These are phyloP conservation scores for Trichosporon sp. DNA, from an alignment of 1,284 basidiomycete species.

Conservation along the genomic window DNA sequence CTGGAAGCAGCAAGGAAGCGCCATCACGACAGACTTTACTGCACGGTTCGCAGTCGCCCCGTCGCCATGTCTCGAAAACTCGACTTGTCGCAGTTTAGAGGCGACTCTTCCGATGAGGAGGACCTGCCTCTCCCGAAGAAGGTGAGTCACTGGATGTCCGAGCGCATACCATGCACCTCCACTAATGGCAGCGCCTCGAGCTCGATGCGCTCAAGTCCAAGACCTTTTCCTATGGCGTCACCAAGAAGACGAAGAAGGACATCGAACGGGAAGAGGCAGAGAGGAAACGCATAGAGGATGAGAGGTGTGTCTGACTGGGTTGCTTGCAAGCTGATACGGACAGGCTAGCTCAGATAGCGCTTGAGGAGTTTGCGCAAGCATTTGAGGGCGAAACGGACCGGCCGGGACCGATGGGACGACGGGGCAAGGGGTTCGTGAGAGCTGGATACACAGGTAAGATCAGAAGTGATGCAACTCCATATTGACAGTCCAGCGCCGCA, in stretches of 20 bases:
- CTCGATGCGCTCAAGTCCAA: constrained; percentile 44
- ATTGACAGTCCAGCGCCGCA: background rate
- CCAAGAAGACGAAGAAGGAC: constrained; percentile 63
- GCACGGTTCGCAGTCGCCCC: too few relatives aligned
- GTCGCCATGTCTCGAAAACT: constrained; percentile 34
- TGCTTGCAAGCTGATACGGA: background rate
- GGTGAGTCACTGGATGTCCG: constrained; percentile 13
- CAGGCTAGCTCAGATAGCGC: constrained; percentile 1
- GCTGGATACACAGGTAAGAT: background rate
- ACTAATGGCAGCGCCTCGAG: constrained; percentile 18
- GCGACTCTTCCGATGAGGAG: constrained; percentile 43
- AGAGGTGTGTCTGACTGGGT: constrained; percentile 50
- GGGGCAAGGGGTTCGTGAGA: background rate
- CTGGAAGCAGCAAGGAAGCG: background rate
- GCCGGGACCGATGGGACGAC: constrained; percentile 15
- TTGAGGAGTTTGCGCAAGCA: constrained; percentile 11
- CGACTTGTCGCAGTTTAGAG: constrained; percentile 45
- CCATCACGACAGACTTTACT: too few relatives aligned
- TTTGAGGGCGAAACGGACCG: constrained; percentile 10
- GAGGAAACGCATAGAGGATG: constrained; percentile 72
- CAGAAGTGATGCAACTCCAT: background rate
- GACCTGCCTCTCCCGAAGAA: constrained; percentile 28
- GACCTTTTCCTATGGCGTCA: constrained; percentile 47
- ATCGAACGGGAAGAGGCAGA: constrained; percentile 82
- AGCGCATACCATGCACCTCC: background rate